A percentile compares a stretch with the other conserved stretches of the same genome.
phyloP scores from a whole-genome alignment of 371 early-diverging fungal species.

The Neoconidiobolus thromboides region DNA sequence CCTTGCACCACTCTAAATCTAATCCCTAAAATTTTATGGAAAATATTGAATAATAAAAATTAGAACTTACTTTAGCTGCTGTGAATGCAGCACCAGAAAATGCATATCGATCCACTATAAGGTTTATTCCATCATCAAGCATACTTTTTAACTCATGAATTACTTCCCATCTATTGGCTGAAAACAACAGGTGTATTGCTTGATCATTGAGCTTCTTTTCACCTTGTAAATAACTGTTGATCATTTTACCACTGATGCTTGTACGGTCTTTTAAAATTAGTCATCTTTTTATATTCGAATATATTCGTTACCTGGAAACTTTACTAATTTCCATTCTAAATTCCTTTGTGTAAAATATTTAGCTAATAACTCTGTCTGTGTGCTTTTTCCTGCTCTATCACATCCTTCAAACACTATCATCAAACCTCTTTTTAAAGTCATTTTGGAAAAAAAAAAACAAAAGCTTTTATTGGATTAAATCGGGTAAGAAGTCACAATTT shows the following conservation, averaged over 20 bases:
- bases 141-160: constrained; percentile 26
- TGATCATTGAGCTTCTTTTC: constrained; percentile 52
- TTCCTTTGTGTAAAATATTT: constrained; percentile 27
- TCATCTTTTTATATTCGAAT: neutral
- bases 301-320: constrained; percentile 46
- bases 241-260: constrained; percentile 76
- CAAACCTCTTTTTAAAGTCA: constrained; percentile 46
- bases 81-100: constrained; percentile 94
- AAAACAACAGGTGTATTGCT: constrained; percentile 87
- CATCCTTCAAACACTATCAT: constrained; percentile 95
- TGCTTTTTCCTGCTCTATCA: constrained; percentile 92
- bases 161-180: constrained; percentile 71
- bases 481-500: too few relatives aligned
- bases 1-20: constrained; percentile 73
- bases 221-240: constrained; percentile 68
- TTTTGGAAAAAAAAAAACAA: too few relatives aligned
- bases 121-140: constrained; percentile 39
- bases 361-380: constrained; percentile 56
- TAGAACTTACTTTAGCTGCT: constrained; percentile 48
- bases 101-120: constrained; percentile 94
- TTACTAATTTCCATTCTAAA: constrained; percentile 23
- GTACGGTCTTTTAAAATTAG: constrained; percentile 45
- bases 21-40: constrained; percentile 29
- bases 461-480: too few relatives aligned
- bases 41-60: neutral